phyloP scores from a whole-genome alignment of 257 asterid genomes.

The Plantago major region DNA sequence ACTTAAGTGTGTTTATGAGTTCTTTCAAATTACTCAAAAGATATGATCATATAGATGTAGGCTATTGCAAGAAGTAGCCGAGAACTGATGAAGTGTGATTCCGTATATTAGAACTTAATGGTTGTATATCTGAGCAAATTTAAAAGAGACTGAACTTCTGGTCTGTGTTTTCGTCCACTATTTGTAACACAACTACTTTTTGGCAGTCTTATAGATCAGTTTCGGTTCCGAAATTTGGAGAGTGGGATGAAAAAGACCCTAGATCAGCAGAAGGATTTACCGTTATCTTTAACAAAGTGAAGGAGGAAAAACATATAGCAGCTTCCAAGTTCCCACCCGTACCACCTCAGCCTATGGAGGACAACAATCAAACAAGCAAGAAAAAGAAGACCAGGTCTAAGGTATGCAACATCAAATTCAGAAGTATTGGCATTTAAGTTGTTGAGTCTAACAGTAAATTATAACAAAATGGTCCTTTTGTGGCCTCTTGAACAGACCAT shows the following conservation, averaged over 20 bases:
- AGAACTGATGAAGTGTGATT: too few species aligned
- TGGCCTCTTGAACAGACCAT: not conserved
- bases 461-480: too few species aligned
- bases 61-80: too few species aligned
- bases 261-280: slow-evolving; percentile 69
- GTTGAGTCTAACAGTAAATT: not conserved
- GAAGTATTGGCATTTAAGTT: too few species aligned
- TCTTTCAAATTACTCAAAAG: too few species aligned
- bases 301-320: slow-evolving; percentile 69
- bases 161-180: too few species aligned
- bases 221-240: slow-evolving; percentile 77
- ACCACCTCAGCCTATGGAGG: slow-evolving; percentile 23
- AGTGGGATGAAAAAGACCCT: slow-evolving; percentile 72
- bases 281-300: slow-evolving; percentile 65
- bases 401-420: slow-evolving; percentile 21
- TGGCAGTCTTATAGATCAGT: slow-evolving; percentile 57
- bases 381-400: slow-evolving; percentile 31
- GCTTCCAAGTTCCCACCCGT: slow-evolving; percentile 49
- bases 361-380: slow-evolving; percentile 19
- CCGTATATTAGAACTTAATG: too few species aligned
- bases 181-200: too few species aligned
- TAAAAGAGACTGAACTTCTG: too few species aligned
- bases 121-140: too few species aligned
- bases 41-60: too few species aligned
- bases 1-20: too few species aligned